Conservation (phyloP, 2,329 filamentous ascomycete species). For the Penicillium sp. region DNA sequence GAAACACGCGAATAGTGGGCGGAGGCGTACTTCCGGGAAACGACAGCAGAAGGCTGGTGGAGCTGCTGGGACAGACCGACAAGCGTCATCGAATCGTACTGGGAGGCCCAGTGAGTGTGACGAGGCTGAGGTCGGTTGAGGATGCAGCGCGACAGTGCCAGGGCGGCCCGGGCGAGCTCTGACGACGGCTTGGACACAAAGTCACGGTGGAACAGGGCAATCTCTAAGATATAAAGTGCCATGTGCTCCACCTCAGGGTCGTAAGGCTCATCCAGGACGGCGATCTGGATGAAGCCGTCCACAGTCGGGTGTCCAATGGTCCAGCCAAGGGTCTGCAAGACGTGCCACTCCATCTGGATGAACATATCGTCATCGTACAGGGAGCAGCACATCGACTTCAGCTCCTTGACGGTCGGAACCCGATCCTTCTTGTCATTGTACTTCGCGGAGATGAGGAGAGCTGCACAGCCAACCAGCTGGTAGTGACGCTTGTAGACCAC, state of each 20-base stretch:
- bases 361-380: constrained; percentile 99
- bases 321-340: constrained; percentile 96
- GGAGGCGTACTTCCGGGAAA: constrained; percentile 68
- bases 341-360: constrained; percentile 99
- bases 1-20: constrained; percentile 65
- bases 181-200: constrained; percentile 93
- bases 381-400: constrained; percentile 99
- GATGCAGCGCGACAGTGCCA: constrained; percentile 84
- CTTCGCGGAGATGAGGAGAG: constrained; percentile 94
- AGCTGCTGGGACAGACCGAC: constrained; percentile 65
- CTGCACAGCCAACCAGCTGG: constrained; percentile 93
- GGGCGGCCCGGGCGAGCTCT: constrained; percentile 81
- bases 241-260: constrained; percentile 92
- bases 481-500: constrained; percentile 99
- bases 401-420: constrained; percentile 93
- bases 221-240: constrained; percentile 90
- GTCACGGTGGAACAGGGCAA: constrained; percentile 92
- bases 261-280: constrained; percentile 71
- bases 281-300: constrained; percentile 87
- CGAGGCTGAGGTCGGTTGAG: constrained; percentile 74
- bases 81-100: constrained; percentile 54
- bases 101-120: constrained; percentile 70
- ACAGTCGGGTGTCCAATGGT: constrained; percentile 93
- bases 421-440: constrained; percentile 98
- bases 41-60: constrained; percentile 65